These are phyloP conservation scores for Tilletiopsis washingtonensis DNA, from an alignment of 1,284 basidiomycete species.

Conservation along the genomic window DNA sequence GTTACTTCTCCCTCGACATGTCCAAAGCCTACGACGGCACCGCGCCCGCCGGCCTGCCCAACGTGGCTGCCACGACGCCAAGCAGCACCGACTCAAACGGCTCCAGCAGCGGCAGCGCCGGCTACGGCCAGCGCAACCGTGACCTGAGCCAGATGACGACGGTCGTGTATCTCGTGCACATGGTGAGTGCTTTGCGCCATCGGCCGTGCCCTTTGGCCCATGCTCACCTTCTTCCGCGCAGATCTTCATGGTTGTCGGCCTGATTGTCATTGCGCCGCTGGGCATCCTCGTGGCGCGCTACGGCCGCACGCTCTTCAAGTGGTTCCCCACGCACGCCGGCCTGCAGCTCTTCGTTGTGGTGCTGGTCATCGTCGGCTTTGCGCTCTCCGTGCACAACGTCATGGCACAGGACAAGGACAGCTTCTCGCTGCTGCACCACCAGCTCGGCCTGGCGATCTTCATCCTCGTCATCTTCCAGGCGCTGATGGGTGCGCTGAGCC, in stretches of 20 bases:
- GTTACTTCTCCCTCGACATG: constrained; percentile 22
- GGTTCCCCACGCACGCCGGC: constrained; percentile 57
- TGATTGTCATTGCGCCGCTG: constrained; percentile 57
- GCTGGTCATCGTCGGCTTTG: constrained; percentile 52
- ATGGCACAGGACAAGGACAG: background rate
- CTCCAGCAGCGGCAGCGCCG: constrained; percentile 8
- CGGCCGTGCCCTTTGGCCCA: background rate
- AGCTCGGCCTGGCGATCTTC: constrained; percentile 58
- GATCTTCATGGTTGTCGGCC: constrained; percentile 51
- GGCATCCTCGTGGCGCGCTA: constrained; percentile 59
- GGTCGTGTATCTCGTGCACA: constrained; percentile 4
- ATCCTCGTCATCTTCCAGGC: constrained; percentile 59
- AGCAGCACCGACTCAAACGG: constrained; percentile 12
- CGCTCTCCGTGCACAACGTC: constrained; percentile 53
- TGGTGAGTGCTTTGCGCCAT: constrained; percentile 1
- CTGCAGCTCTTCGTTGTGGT: constrained; percentile 52
- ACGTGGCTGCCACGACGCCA: constrained; percentile 3
- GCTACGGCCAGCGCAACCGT: background rate
- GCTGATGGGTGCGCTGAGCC: constrained; percentile 57
- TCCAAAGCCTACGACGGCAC: constrained; percentile 24
- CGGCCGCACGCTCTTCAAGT: constrained; percentile 55
- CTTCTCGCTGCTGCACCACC: constrained; percentile 42
- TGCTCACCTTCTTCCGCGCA: constrained; percentile 1
- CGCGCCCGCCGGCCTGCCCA: constrained; percentile 4
- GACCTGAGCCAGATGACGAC: constrained; percentile 1